These are phyloP conservation scores for Ganoderma lingzhi DNA, from an alignment of 1,284 basidiomycete species.

Conservation along the genomic window DNA sequence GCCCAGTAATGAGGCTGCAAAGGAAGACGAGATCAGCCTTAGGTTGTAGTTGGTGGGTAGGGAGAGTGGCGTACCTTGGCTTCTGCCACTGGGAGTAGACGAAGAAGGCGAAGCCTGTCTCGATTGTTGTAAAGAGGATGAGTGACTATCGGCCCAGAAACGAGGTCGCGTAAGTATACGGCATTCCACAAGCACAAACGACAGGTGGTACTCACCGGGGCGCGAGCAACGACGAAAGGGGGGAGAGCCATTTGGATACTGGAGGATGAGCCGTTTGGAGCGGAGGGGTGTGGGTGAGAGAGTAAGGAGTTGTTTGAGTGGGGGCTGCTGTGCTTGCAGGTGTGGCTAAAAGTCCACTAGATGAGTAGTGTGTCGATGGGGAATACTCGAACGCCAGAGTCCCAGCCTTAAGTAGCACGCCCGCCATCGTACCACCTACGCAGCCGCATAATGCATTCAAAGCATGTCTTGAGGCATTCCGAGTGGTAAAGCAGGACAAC, in stretches of 20 bases:
- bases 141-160: slow-evolving; percentile 31
- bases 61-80: slow-evolving; percentile 32
- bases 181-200: background rate
- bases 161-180: background rate
- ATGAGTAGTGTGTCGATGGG: slow-evolving; percentile 31
- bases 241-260: slow-evolving; percentile 30
- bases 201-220: slow-evolving; percentile 31
- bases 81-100: slow-evolving; percentile 37
- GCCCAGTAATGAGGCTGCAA: slow-evolving; percentile 32
- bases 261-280: slow-evolving; percentile 22
- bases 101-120: slow-evolving; percentile 35
- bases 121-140: slow-evolving; percentile 37
- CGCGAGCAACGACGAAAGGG: slow-evolving; percentile 33
- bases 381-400: slow-evolving; percentile 23
- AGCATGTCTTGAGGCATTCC: background rate
- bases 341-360: slow-evolving; percentile 21
- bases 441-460: background rate
- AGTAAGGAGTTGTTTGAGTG: slow-evolving; percentile 22
- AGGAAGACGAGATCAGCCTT: background rate
- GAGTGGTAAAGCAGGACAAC: slow-evolving; percentile 14
- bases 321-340: slow-evolving; percentile 14
- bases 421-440: slow-evolving; percentile 5
- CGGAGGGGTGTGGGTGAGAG: slow-evolving; percentile 13
- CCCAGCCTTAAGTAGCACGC: slow-evolving; percentile 26
- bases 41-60: background rate